These are phyloP conservation scores for Passiflora organensis DNA, from an alignment of 345 rosid genomes.

Conservation along the genomic window DNA sequence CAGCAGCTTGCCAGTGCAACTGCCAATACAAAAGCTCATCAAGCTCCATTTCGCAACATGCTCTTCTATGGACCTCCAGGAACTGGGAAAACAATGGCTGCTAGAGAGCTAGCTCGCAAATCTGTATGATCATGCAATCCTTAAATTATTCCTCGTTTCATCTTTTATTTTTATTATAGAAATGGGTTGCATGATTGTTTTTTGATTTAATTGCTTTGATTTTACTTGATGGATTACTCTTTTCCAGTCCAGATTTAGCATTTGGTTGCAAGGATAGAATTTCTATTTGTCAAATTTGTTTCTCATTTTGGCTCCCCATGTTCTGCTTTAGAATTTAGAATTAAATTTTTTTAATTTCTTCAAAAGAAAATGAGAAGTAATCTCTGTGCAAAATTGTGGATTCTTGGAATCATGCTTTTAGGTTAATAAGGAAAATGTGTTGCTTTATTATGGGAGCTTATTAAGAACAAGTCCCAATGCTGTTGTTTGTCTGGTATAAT, in stretches of 20 bases:
- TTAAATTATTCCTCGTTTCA: not conserved
- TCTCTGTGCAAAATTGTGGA: not conserved
- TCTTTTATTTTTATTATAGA: not conserved
- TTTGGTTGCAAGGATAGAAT: no score
- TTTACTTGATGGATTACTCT: no score
- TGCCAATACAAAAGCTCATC: constrained; percentile 92
- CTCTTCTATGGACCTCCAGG: constrained; percentile 99
- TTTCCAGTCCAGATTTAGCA: no score
- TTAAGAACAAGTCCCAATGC: not conserved
- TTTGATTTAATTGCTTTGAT: not conserved
- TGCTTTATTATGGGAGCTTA: not conserved
- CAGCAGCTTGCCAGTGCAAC: constrained; percentile 83
- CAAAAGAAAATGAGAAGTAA: not conserved
- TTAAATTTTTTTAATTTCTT: no score
- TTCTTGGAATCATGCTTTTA: not conserved
- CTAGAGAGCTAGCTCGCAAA: constrained; percentile 80
- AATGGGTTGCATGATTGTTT: no score
- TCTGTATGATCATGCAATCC: constrained; percentile 55
- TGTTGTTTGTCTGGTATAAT: constrained; percentile 7
- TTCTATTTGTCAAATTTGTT: no score
- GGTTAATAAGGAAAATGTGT: not conserved
- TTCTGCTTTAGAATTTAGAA: no score
- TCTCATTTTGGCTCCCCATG: no score
- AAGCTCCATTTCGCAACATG: constrained; percentile 93
- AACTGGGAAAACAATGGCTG: constrained; percentile 99